A percentile compares a stretch with the other conserved stretches of the same genome.
phyloP scores from a whole-genome alignment of 2,329 filamentous ascomycete genomes.

The Penicillium sp. region DNA sequence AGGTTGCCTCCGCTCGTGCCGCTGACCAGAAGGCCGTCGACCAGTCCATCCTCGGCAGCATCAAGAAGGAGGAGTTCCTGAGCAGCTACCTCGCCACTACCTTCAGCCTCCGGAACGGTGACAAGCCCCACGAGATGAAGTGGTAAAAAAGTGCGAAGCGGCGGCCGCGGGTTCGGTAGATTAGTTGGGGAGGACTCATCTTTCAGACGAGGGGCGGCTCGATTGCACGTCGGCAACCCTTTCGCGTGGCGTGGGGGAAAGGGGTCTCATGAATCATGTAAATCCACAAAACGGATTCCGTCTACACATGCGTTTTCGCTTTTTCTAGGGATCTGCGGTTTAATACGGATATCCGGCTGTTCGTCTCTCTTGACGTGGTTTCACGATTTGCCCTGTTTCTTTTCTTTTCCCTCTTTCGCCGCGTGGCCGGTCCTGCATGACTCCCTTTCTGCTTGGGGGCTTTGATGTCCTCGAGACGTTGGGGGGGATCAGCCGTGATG shows the following conservation, averaged over 20 bases:
- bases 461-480: slow-evolving; percentile 8
- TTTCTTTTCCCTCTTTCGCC: slow-evolving; percentile 12
- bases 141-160: slow-evolving; percentile 68
- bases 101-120: slow-evolving; percentile 98
- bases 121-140: slow-evolving; percentile 99
- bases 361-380: slow-evolving; percentile 26
- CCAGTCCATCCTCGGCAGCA: slow-evolving; percentile 89
- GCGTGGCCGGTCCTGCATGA: slow-evolving; percentile 36
- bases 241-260: slow-evolving; percentile 34
- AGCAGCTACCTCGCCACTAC: slow-evolving; percentile 89
- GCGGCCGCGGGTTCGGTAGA: slow-evolving; percentile 45
- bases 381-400: slow-evolving; percentile 16
- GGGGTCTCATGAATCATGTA: slow-evolving; percentile 44
- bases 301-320: slow-evolving; percentile 28
- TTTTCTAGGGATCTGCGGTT: slow-evolving; percentile 36
- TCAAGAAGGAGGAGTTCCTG: slow-evolving; percentile 98
- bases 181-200: slow-evolving; percentile 41
- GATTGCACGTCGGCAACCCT: slow-evolving; percentile 37
- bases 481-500: slow-evolving; percentile 35
- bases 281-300: slow-evolving; percentile 41
- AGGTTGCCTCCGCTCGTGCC: slow-evolving; percentile 85
- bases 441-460: slow-evolving; percentile 10
- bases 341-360: slow-evolving; percentile 36
- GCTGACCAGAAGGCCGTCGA: slow-evolving; percentile 98
- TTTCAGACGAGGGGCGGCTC: slow-evolving; percentile 38